Percentiles rank a stretch among this genome's conserved stretches.
Evolutionary conservation across 2,329 filamentous ascomycete species (phyloP).

Genomic region (Aspergillus jensenii): DNA sequence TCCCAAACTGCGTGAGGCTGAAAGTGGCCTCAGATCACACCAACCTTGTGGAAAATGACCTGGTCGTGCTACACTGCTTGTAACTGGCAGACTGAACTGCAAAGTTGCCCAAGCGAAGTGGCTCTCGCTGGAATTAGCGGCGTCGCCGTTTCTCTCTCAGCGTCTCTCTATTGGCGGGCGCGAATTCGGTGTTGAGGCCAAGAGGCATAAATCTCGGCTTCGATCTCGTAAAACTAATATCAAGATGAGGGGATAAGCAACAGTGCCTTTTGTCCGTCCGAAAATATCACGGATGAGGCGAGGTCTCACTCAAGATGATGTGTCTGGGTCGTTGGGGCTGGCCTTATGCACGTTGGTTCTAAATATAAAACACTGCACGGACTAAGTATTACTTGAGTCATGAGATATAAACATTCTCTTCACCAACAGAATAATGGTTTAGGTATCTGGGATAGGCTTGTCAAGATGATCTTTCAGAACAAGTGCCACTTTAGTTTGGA

Average conservation of each 20-base stretch:
- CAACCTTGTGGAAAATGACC: background rate
- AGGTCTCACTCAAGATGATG: background rate
- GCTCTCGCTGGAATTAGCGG: background rate
- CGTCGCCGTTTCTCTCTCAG: background rate
- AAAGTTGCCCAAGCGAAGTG: background rate
- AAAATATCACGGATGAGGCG: background rate
- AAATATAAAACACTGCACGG: background rate
- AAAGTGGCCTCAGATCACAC: constrained; percentile 1
- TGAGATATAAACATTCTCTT: background rate
- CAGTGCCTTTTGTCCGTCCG: background rate
- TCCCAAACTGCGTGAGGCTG: constrained; percentile 1
- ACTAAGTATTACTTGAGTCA: background rate
- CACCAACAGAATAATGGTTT: background rate
- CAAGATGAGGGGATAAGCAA: background rate
- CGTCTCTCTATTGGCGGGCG: background rate
- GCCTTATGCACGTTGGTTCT: constrained; percentile 2
- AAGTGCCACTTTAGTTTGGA: too few species aligned
- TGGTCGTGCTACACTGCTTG: background rate
- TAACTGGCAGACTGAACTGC: too few species aligned
- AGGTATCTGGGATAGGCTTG: background rate
- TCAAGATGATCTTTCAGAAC: too few species aligned
- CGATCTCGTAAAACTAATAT: background rate
- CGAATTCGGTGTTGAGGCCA: background rate
- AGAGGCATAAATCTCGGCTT: background rate
- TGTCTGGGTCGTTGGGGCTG: background rate